Base-by-base conservation (phyloP, 2,329 filamentous ascomycete genomes). In the Pochonia chlamydosporia region DNA sequence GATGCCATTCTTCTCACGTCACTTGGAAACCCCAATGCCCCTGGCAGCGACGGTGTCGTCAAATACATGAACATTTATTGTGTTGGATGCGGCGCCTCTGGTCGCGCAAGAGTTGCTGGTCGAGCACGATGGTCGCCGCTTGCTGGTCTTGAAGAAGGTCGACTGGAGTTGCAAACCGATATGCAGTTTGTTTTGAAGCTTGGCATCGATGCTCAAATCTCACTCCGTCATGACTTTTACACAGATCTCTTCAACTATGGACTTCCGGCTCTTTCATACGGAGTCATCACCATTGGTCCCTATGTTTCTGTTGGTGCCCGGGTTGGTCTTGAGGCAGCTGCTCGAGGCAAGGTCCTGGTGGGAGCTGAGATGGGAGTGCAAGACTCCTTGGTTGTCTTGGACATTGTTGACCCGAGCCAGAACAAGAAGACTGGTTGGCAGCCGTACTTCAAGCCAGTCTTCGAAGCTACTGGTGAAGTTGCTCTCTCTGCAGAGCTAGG, bases 121-220 rank as follows among this genome's bases (percentile, higher is more conserved):
- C 35, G 31, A 11, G 49, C 49, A 5, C 42, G 11, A 43, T 50
- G 49, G 49, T 45, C 49, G 3, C 41, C 41, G 7, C 5, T 25
- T 10, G 9, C 16, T 2, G 59, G 59, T 8, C 33, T 64, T 8
- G 45, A 56, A 36, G 53, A 59, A 24, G 57, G 59, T 2, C 44
- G 48, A 10, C 52, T 55, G 7, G 43, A 48, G 30, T 3, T 50
- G 26, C 31, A 31, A 5, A 14, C 36, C 20, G 33, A 42, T 44
- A 51, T 62, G 26, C 44, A 52, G 21, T 49, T 64, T 14, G 51
- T 48, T 4, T 50, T 64, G 37, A 60, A 63, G 42, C 43, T 64
- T 2, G 64, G 64, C 18, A 50, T 67, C 28, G 56, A 63, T 24
- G 63, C 62, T 5, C 41, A 56, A 36, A 44, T 58, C 11, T 50